These are phyloP conservation scores for Sphaerosporella brunnea DNA, from an alignment of 495 filamentous ascomycete species.

Conservation along the genomic window DNA sequence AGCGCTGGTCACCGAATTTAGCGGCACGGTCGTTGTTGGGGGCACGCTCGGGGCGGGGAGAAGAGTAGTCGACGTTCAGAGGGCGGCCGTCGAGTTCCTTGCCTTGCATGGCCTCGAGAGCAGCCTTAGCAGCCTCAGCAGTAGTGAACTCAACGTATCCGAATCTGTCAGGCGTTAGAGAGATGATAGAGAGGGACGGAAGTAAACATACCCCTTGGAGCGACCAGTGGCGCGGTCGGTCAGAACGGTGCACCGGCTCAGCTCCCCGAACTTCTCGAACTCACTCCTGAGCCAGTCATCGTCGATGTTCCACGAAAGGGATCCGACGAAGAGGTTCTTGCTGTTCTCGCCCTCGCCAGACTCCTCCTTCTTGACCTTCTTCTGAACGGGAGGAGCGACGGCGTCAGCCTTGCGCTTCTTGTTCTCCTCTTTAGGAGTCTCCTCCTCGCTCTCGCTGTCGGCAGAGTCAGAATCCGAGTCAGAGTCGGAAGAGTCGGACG, in stretches of 20 bases:
- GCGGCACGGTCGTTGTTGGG: constrained; percentile 49
- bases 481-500: constrained; percentile 30
- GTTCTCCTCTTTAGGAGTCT: constrained; percentile 26
- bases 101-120: constrained; percentile 63
- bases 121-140: constrained; percentile 51
- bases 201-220: constrained; percentile 54
- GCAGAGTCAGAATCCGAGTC: constrained; percentile 26
- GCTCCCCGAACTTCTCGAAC: constrained; percentile 68
- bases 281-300: constrained; percentile 77
- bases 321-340: constrained; percentile 76
- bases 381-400: constrained; percentile 38
- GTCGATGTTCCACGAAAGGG: constrained; percentile 86
- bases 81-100: constrained; percentile 64
- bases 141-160: constrained; percentile 85
- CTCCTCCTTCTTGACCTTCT: constrained; percentile 69
- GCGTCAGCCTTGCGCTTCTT: constrained; percentile 88
- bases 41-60: constrained; percentile 41
- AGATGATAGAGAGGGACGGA: too few relatives aligned
- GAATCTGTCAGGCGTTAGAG: too few relatives aligned
- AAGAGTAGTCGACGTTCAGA: constrained; percentile 79
- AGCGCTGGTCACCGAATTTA: constrained; percentile 57
- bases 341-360: constrained; percentile 35
- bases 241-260: constrained; percentile 60
- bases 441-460: constrained; percentile 36
- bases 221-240: constrained; percentile 65